Conservation (phyloP, 495 filamentous ascomycete species). For the Neurospora terricola region DNA sequence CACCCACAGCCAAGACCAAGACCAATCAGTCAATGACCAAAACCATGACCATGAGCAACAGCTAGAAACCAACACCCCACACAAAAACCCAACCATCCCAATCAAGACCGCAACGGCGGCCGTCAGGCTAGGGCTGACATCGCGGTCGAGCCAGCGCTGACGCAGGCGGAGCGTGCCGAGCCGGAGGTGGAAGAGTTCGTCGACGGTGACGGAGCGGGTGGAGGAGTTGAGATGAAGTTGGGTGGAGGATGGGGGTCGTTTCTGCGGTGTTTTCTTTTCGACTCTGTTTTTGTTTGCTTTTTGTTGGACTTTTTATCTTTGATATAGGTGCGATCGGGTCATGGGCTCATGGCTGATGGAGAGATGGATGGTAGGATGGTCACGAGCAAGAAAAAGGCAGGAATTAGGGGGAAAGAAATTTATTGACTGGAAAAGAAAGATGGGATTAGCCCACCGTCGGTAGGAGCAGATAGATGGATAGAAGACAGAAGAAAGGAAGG, state of each 20-base stretch:
- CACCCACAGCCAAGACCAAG: background rate
- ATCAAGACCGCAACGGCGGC: conserved; percentile 2
- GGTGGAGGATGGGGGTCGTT: conserved; percentile 1
- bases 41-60: background rate
- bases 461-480: background rate
- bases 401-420: background rate
- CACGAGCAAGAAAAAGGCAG: background rate
- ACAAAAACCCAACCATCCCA: conserved; percentile 5
- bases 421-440: background rate
- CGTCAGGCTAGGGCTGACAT: conserved; percentile 13
- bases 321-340: background rate
- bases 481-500: background rate
- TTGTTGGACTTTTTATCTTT: conserved; percentile 1
- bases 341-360: background rate
- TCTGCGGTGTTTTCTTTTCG: conserved; percentile 14
- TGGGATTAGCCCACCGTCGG: background rate
- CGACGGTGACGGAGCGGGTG: conserved; percentile 1
- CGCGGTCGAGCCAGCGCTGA: conserved; percentile 16
- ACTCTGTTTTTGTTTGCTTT: conserved; percentile 8
- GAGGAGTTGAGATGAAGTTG: conserved; percentile 1
- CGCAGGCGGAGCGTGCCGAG: conserved; percentile 12
- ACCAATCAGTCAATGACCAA: background rate
- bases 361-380: background rate
- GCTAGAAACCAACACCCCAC: conserved; percentile 5
- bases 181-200: conserved; percentile 20